A percentile compares a stretch with the other conserved stretches of the same genome.
These are phyloP conservation scores for Salix arbutifolia DNA, from an alignment of 345 rosid species.

Conservation along the genomic window DNA sequence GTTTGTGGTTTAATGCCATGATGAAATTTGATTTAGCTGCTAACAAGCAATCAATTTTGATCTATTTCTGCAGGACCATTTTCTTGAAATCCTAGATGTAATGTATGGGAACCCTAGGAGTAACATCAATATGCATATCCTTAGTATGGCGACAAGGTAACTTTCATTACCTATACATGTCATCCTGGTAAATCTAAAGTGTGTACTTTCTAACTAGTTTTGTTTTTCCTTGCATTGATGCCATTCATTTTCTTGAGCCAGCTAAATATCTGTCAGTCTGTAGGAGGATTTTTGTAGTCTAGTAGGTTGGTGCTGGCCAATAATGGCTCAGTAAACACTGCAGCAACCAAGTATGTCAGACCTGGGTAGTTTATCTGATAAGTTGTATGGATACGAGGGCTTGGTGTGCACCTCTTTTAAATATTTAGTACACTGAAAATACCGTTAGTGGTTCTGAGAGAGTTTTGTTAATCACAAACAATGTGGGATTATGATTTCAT, in stretches of 20 bases:
- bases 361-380: too few relatives aligned
- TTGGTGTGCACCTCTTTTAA: not conserved
- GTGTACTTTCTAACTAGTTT: not conserved
- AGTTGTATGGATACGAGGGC: too few relatives aligned
- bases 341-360: not conserved
- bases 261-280: too few relatives aligned
- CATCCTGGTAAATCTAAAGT: conserved; percentile 1
- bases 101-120: conserved; percentile 62
- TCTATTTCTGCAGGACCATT: conserved; percentile 54
- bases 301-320: not conserved
- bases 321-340: not conserved
- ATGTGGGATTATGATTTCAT: not conserved
- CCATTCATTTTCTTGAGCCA: not conserved
- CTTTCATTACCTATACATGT: conserved; percentile 7
- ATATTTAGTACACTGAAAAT: not conserved
- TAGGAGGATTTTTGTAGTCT: not conserved
- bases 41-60: conserved; percentile 11
- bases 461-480: not conserved
- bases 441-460: not conserved
- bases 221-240: not conserved
- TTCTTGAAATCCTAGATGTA: conserved; percentile 72
- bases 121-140: conserved; percentile 59
- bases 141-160: conserved; percentile 71
- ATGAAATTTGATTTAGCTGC: not conserved
- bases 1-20: not conserved